Conservation (phyloP, 352 stramenopile genomes). For the Globisporangium heterothallicum region DNA sequence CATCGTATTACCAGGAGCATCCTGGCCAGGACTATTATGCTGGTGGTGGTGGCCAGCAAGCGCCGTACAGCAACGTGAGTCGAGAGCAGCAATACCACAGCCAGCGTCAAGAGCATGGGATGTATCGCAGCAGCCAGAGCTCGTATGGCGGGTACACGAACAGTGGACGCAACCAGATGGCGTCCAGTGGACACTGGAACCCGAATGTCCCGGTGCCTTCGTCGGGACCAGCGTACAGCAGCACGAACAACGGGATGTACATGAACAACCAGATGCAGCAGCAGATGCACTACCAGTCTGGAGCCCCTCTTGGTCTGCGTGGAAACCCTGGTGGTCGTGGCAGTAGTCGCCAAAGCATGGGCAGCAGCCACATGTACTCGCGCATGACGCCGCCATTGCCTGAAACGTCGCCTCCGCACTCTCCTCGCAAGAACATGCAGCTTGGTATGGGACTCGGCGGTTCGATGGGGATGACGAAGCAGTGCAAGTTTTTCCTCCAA, state of each 20-base stretch:
- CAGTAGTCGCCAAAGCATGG: conserved; percentile 20
- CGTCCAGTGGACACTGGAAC: conserved; percentile 33
- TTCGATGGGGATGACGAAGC: conserved; percentile 49
- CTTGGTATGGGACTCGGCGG: conserved; percentile 15
- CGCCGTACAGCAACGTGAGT: conserved; percentile 5
- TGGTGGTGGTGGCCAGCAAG: conserved; percentile 3
- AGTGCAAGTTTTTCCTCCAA: conserved; percentile 83
- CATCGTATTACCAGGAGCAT: conserved; percentile 33
- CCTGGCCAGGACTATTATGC: conserved; percentile 46
- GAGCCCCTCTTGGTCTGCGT: conserved; percentile 28
- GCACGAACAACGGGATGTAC: conserved; percentile 38
- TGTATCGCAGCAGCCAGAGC: conserved; percentile 16
- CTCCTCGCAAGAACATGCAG: conserved; percentile 32
- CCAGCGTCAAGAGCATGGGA: conserved; percentile 34
- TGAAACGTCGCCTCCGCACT: conserved; percentile 57
- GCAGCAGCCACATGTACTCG: conserved; percentile 26
- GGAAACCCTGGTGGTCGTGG: conserved; percentile 15
- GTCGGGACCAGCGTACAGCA: conserved; percentile 16
- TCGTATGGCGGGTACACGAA: conserved; percentile 7
- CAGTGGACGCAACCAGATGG: conserved; percentile 7
- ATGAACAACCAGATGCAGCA: conserved; percentile 34
- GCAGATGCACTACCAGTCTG: conserved; percentile 32
- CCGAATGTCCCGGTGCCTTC: conserved; percentile 11
- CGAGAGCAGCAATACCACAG: conserved; percentile 15
- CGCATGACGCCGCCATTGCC: conserved; percentile 54